Percentiles rank a stretch among this genome's conserved stretches.
These are phyloP conservation scores for Pisolithus thermaeus DNA, from an alignment of 1,284 basidiomycete species.

Conservation along the genomic window DNA sequence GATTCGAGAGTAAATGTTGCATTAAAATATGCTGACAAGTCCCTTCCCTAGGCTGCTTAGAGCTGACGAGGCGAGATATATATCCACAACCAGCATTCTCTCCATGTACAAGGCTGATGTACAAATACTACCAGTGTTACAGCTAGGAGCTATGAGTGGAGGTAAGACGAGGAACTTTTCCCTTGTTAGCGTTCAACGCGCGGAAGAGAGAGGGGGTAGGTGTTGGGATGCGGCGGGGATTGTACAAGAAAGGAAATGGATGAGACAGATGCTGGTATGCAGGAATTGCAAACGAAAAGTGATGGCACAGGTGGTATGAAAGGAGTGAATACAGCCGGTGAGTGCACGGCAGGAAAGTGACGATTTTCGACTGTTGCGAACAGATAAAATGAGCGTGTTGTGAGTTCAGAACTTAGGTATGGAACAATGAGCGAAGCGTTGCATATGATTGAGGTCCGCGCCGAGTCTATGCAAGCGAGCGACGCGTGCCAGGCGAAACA, in stretches of 20 bases:
- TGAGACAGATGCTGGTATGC: not conserved
- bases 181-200: not conserved
- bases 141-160: not conserved
- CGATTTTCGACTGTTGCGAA: not conserved
- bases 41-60: no score
- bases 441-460: not conserved
- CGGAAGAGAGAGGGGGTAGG: not conserved
- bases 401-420: not conserved
- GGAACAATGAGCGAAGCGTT: not conserved
- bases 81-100: not conserved
- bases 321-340: not conserved
- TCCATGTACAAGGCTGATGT: not conserved
- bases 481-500: not conserved
- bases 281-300: not conserved
- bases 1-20: no score
- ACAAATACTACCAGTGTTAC: constrained; percentile 1
- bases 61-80: no score
- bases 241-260: not conserved
- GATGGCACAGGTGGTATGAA: not conserved
- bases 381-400: not conserved
- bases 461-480: not conserved
- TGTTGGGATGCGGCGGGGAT: not conserved
- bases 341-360: not conserved
- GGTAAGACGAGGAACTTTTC: not conserved
- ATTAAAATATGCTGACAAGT: no score